A percentile compares a stretch with the other conserved stretches of the same genome.
phyloP scores from a whole-genome alignment of 805 yeast species.

The Yamadazyma laniorum region DNA sequence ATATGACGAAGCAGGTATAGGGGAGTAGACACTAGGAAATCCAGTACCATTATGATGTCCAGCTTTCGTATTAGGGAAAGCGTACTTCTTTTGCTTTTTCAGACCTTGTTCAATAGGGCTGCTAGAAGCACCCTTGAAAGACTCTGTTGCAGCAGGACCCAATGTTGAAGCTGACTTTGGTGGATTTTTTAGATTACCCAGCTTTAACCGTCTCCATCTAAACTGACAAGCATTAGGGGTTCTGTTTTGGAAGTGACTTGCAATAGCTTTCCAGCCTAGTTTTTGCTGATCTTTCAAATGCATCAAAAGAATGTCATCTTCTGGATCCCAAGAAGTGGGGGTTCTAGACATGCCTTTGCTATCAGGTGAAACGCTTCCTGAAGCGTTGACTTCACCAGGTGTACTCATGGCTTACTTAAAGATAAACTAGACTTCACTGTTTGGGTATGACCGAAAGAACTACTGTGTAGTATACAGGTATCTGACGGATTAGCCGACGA shows the following conservation, averaged over 20 bases:
- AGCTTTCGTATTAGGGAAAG: constrained; percentile 16
- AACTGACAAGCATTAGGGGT: constrained; percentile 50
- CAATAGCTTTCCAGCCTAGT: constrained; percentile 48
- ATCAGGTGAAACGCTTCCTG: constrained; percentile 8
- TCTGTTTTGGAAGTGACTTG: constrained; percentile 41
- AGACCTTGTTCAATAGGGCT: neutral
- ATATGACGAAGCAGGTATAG: constrained; percentile 35
- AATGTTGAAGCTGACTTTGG: constrained; percentile 37
- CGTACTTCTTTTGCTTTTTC: constrained; percentile 17
- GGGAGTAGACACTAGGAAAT: constrained; percentile 33
- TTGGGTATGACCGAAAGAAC: no score
- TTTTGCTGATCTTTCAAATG: constrained; percentile 46
- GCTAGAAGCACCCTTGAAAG: neutral
- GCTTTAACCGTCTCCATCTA: constrained; percentile 46
- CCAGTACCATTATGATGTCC: constrained; percentile 15
- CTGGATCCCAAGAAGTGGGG: constrained; percentile 50
- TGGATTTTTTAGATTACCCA: constrained; percentile 43
- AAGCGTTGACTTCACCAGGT: constrained; percentile 5
- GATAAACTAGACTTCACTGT: no score
- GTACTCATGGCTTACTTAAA: constrained; percentile 6
- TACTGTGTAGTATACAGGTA: neutral
- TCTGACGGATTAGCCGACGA: neutral
- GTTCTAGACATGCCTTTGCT: constrained; percentile 33
- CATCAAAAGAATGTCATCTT: constrained; percentile 44
- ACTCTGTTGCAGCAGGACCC: constrained; percentile 8